A percentile compares a stretch with the other conserved stretches of the same genome.
These are phyloP conservation scores for Penicillium carneum DNA, from an alignment of 2,329 filamentous ascomycete species.

Conservation along the genomic window DNA sequence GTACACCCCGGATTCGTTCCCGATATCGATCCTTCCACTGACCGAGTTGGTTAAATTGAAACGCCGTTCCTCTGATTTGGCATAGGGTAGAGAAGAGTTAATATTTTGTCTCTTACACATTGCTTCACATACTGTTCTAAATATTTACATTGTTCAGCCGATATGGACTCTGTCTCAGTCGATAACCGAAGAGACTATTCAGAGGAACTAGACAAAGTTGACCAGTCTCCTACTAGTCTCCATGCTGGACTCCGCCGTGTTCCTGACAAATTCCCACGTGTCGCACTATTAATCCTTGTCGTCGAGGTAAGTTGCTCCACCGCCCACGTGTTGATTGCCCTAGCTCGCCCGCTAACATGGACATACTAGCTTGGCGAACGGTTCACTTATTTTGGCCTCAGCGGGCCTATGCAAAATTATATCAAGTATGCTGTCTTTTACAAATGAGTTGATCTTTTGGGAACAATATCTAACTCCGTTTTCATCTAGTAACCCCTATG, in stretches of 20 bases:
- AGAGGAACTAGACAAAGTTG: not conserved
- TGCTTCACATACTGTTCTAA: too few relatives aligned
- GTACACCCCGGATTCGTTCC: conserved; percentile 4
- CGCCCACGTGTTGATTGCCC: not conserved
- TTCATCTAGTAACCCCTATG: conserved; percentile 24
- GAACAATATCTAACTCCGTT: not conserved
- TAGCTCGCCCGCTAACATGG: not conserved
- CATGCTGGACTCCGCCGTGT: conserved; percentile 33
- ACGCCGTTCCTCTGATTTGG: conserved; percentile 1
- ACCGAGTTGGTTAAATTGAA: conserved; percentile 8
- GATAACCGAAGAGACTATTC: not conserved
- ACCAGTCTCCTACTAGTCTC: not conserved
- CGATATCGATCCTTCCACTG: not conserved
- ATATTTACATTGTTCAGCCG: not conserved
- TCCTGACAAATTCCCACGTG: conserved; percentile 39
- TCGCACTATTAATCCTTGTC: conserved; percentile 39
- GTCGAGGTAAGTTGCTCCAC: conserved; percentile 30
- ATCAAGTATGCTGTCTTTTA: conserved; percentile 34
- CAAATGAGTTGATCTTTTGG: accelerated
- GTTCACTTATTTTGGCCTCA: conserved; percentile 43
- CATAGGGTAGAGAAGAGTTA: too few relatives aligned
- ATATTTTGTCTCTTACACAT: too few relatives aligned
- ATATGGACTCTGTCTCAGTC: conserved; percentile 3
- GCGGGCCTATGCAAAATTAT: conserved; percentile 45
- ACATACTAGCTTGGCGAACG: conserved; percentile 36